A percentile compares a stretch with the other conserved stretches of the same genome.
phyloP scores from a whole-genome alignment of 1,284 basidiomycete species.

The Apiotrichum mycotoxinovorans region DNA sequence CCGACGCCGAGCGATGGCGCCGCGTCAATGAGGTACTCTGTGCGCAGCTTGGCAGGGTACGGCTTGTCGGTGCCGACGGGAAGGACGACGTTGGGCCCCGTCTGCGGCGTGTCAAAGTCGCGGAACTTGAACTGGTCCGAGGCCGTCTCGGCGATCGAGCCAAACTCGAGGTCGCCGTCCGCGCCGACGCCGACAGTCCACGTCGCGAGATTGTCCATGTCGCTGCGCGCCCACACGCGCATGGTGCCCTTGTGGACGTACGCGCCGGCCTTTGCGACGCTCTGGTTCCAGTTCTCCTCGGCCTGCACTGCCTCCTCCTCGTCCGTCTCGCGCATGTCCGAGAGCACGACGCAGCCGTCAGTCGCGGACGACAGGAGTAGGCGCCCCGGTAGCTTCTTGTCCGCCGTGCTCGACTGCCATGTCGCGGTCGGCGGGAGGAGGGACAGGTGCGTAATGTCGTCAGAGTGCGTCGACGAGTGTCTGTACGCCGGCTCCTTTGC shows the following conservation, averaged over 20 bases:
- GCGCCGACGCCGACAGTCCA: conserved; percentile 33
- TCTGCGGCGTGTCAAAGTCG: conserved; percentile 24
- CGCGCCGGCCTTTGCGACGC: conserved; percentile 39
- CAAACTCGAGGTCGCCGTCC: conserved; percentile 40
- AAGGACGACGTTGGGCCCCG: conserved; percentile 24
- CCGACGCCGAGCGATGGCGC: conserved; percentile 43
- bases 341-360: conserved; percentile 52
- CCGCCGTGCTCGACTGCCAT: conserved; percentile 19
- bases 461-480: conserved; percentile 53
- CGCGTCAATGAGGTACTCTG: conserved; percentile 47
- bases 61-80: conserved; percentile 35
- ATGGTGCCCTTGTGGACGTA: conserved; percentile 33
- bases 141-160: conserved; percentile 26
- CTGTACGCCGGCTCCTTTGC: conserved; percentile 44
- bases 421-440: conserved; percentile 47
- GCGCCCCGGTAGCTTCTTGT: conserved; percentile 23
- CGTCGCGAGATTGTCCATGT: conserved; percentile 45
- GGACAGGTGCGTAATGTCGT: conserved; percentile 53
- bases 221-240: conserved; percentile 48
- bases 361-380: conserved; percentile 52
- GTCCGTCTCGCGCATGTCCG: conserved; percentile 50
- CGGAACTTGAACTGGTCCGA: conserved; percentile 38
- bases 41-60: conserved; percentile 26
- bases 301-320: conserved; percentile 53
- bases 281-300: conserved; percentile 48